Evolutionary conservation across 2,329 filamentous ascomycete species (phyloP).

Genomic region (Hysterium pulicare): DNA sequence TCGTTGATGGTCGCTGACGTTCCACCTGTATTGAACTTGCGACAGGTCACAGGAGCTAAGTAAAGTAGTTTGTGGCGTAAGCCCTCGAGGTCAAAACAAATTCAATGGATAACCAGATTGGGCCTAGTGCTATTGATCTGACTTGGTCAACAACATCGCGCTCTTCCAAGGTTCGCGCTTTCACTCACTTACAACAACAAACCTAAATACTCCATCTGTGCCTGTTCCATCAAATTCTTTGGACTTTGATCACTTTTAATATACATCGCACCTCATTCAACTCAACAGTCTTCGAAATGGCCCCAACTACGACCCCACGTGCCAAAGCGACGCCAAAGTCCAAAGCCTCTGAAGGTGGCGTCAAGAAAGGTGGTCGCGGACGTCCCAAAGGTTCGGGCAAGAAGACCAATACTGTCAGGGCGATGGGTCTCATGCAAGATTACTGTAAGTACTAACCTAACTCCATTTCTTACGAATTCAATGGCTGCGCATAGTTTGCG

Average conservation of each 20-base stretch:
- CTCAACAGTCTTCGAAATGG: conserved; percentile 52
- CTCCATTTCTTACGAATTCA: conserved; percentile 4
- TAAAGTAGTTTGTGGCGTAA: too few species aligned
- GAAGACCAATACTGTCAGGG: conserved; percentile 22
- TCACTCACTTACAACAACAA: conserved; percentile 69
- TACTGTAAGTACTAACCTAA: conserved; percentile 26
- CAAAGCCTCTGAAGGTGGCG: conserved; percentile 13
- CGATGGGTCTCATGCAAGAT: conserved; percentile 35
- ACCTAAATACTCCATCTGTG: conserved; percentile 58
- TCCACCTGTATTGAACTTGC: too few species aligned
- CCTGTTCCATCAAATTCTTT: conserved; percentile 67
- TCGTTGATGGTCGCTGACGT: too few species aligned
- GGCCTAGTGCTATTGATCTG: too few species aligned
- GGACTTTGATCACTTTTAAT: conserved; percentile 74
- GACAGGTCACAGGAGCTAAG: too few species aligned
- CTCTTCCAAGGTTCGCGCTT: too few species aligned
- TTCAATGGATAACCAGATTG: too few species aligned
- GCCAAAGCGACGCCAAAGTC: not conserved
- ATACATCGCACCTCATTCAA: conserved; percentile 68
- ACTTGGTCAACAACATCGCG: too few species aligned
- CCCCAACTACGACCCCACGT: not conserved
- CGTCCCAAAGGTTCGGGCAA: conserved; percentile 13
- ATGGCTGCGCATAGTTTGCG: conserved; percentile 15
- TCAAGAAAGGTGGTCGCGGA: conserved; percentile 23
- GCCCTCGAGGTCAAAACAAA: too few species aligned